These are phyloP conservation scores for Kodamaea sp. DNA, from an alignment of 1,139 yeast genomes.

Conservation along the genomic window DNA sequence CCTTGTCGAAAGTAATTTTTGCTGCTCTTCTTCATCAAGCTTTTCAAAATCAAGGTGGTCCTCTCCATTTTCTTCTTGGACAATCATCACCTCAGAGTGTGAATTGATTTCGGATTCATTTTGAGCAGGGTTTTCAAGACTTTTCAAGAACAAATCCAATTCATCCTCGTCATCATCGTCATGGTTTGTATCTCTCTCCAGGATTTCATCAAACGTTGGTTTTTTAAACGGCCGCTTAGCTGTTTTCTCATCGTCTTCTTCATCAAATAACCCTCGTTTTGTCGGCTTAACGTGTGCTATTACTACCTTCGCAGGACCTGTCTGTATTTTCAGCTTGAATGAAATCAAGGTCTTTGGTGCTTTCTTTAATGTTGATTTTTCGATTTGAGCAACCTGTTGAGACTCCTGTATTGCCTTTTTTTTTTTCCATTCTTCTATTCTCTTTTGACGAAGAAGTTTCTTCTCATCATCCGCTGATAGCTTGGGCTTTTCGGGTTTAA, in stretches of 20 bases:
- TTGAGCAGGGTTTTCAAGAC: slow-evolving; percentile 2
- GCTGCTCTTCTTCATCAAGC: slow-evolving; percentile 22
- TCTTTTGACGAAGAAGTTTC: slow-evolving; percentile 22
- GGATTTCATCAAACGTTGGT: slow-evolving; percentile 16
- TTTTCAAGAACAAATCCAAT: slow-evolving; percentile 9
- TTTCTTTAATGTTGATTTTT: background rate
- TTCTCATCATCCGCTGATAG: slow-evolving; percentile 12
- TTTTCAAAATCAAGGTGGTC: slow-evolving; percentile 14
- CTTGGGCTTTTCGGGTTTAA: slow-evolving; percentile 6
- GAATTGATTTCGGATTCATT: background rate
- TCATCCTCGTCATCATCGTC: slow-evolving; percentile 11
- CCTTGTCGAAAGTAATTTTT: slow-evolving; percentile 23
- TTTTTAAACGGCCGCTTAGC: slow-evolving; percentile 22
- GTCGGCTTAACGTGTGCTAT: background rate
- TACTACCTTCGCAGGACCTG: background rate
- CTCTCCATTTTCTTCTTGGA: slow-evolving; percentile 16
- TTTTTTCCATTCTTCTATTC: slow-evolving; percentile 43
- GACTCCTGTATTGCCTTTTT: slow-evolving; percentile 17
- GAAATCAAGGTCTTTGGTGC: slow-evolving; percentile 3
- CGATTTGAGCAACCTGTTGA: slow-evolving; percentile 5
- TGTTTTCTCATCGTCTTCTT: slow-evolving; percentile 18
- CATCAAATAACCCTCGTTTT: slow-evolving; percentile 14
- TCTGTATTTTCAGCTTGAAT: slow-evolving; percentile 5
- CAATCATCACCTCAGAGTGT: background rate
- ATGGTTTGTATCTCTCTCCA: background rate